Base-by-base conservation (phyloP, 1,284 basidiomycete species). In the Trametes versicolor region DNA sequence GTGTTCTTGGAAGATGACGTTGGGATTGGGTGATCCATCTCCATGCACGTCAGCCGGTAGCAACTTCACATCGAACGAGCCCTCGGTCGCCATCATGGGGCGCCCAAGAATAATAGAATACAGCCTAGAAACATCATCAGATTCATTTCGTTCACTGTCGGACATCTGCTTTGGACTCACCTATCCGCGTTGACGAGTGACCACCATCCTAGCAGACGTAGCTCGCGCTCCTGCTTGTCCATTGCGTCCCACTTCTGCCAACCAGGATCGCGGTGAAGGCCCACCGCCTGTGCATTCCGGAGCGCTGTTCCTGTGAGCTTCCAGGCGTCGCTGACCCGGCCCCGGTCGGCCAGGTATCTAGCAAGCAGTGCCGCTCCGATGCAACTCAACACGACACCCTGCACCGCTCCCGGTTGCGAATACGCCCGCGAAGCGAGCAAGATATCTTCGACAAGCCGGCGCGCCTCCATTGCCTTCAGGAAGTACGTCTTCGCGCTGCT, bases 241-340 rank as follows among this genome's bases (percentile, higher is more conserved):
- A 84, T 84, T 64, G 78, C 77, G 64, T 83, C 81, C 83, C 83
- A 85, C 56, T 78, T 78, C 27, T 71, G 72, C 81, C 82, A 82
- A 17, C 76, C 78, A 2, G 84, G 83, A 71, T 86, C 85, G 23
- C 80, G 78, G 70, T 86, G 84, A 72, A 87, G 76, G 1, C 85
- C 84, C n/a, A 83, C 75, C 12, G 84, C 80, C 69, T 83, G 77
- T 6, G 83, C 85, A 54, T 76, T 79, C 29, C 83, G 76, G 34
- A 85, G 72, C 13, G 80, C 81, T 37, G 71, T 75, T 0, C 85
- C 84, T 17, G 81, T 74, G 45, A 87, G 68, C 74, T 85, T 85
- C 85, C 85, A 86, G 2, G 83, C 83, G 69, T 86, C 85, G 65
- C 82, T 85, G 29, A 83, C 75, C 43, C 80, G 78, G 3, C 85